A percentile compares a stretch with the other conserved stretches of the same genome.
These are phyloP conservation scores for Corniculantispora saksenae DNA, from an alignment of 2,329 filamentous ascomycete species.

Conservation along the genomic window DNA sequence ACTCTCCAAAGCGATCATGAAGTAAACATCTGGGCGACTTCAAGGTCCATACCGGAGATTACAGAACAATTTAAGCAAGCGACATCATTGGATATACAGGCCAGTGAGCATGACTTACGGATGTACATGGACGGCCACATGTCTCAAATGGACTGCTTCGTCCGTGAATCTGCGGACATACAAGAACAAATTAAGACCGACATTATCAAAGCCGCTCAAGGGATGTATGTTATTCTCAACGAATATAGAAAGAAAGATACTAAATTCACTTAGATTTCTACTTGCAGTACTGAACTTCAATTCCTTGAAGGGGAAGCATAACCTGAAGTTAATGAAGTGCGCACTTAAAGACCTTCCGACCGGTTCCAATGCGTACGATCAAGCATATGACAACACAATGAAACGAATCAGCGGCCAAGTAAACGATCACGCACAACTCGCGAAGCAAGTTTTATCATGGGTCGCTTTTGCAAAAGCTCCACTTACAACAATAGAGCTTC, in stretches of 20 bases:
- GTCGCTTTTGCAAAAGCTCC: conserved; percentile 37
- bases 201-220: conserved; percentile 1
- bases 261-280: conserved; percentile 11
- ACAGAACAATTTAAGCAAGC: background rate
- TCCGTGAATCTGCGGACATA: background rate
- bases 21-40: no score
- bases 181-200: background rate
- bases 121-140: conserved; percentile 13
- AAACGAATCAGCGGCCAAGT: conserved; percentile 40
- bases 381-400: conserved; percentile 45
- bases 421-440: conserved; percentile 24
- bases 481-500: conserved; percentile 36
- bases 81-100: conserved; percentile 13
- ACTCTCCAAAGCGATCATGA: no score
- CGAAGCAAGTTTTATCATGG: conserved; percentile 43
- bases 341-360: no score
- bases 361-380: no score
- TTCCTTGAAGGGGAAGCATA: background rate
- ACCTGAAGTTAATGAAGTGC: background rate
- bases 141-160: background rate
- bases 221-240: conserved; percentile 10
- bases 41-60: conserved; percentile 12
- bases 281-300: conserved; percentile 16
- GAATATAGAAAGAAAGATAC: background rate
- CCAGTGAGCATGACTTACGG: conserved; percentile 18